Percentiles rank a stretch among this genome's conserved stretches.
Evolutionary conservation across 371 early-diverging fungal genomes (phyloP).

Genomic region (Mortierella sp.): DNA sequence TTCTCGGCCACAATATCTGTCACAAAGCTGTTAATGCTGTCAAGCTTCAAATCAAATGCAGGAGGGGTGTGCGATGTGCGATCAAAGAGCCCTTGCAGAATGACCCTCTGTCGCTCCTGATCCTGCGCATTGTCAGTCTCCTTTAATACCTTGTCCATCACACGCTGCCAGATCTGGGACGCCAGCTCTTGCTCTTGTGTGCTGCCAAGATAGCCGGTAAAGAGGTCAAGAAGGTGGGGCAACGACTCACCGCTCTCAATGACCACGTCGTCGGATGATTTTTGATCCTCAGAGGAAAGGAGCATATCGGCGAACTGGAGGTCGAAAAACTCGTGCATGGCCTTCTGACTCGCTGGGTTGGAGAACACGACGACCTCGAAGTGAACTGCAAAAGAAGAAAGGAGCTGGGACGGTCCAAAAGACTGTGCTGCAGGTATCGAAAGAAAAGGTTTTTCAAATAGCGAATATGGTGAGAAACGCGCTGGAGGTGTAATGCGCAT

Average conservation of each 20-base stretch:
- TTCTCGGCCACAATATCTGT: slow-evolving; percentile 20
- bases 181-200: slow-evolving; percentile 33
- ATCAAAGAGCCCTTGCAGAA: slow-evolving; percentile 33
- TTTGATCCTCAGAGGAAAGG: slow-evolving; percentile 32
- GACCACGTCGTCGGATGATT: not conserved
- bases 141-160: slow-evolving; percentile 43
- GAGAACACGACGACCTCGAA: slow-evolving; percentile 61
- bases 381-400: slow-evolving; percentile 45
- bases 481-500: not conserved
- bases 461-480: not conserved
- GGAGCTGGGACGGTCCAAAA: slow-evolving; percentile 46
- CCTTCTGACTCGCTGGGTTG: slow-evolving; percentile 45
- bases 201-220: slow-evolving; percentile 37
- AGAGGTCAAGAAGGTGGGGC: slow-evolving; percentile 45
- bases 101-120: slow-evolving; percentile 24
- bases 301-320: slow-evolving; percentile 50
- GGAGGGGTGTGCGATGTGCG: slow-evolving; percentile 18
- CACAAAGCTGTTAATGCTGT: slow-evolving; percentile 27
- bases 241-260: slow-evolving; percentile 20
- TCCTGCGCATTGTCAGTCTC: slow-evolving; percentile 7
- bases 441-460: not conserved
- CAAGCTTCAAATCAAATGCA: slow-evolving; percentile 28
- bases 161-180: slow-evolving; percentile 29
- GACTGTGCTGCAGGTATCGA: slow-evolving; percentile 34
- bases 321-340: slow-evolving; percentile 48